These are phyloP conservation scores for Aspergillus arachidicola DNA, from an alignment of 2,329 filamentous ascomycete genomes.

Conservation along the genomic window DNA sequence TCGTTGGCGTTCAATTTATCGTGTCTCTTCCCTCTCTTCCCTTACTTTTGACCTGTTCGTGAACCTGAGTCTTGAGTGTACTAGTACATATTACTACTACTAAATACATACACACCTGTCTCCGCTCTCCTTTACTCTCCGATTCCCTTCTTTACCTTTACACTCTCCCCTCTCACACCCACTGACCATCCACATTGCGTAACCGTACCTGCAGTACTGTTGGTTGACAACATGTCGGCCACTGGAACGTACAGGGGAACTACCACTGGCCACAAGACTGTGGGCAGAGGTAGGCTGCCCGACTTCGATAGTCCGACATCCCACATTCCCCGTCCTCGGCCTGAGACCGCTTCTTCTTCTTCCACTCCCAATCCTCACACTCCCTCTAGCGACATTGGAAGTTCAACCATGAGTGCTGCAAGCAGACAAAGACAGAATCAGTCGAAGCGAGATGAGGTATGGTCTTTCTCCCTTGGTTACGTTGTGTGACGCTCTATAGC, in stretches of 20 bases:
- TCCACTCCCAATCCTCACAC: slow-evolving; percentile 43
- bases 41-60: background rate
- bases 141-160: slow-evolving; percentile 9
- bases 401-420: slow-evolving; percentile 75
- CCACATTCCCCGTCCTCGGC: slow-evolving; percentile 63
- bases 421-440: slow-evolving; percentile 96
- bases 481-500: slow-evolving; percentile 21
- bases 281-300: slow-evolving; percentile 57
- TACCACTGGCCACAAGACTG: slow-evolving; percentile 49
- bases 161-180: slow-evolving; percentile 22
- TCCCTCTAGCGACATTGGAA: slow-evolving; percentile 54
- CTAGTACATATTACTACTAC: background rate
- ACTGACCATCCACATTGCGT: slow-evolving; percentile 12
- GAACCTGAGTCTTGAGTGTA: slow-evolving; percentile 5
- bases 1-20: slow-evolving; percentile 16
- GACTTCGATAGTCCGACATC: slow-evolving; percentile 57
- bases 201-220: slow-evolving; percentile 23
- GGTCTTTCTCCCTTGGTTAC: background rate
- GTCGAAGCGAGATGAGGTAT: slow-evolving; percentile 95
- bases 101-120: background rate
- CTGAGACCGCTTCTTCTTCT: slow-evolving; percentile 47
- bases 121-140: slow-evolving; percentile 1
- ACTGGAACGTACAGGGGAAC: slow-evolving; percentile 62
- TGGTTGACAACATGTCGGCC: slow-evolving; percentile 54
- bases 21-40: slow-evolving; percentile 12